Base-by-base conservation (phyloP, 2,329 filamentous ascomycete species). In the Trichoderma gracile region DNA sequence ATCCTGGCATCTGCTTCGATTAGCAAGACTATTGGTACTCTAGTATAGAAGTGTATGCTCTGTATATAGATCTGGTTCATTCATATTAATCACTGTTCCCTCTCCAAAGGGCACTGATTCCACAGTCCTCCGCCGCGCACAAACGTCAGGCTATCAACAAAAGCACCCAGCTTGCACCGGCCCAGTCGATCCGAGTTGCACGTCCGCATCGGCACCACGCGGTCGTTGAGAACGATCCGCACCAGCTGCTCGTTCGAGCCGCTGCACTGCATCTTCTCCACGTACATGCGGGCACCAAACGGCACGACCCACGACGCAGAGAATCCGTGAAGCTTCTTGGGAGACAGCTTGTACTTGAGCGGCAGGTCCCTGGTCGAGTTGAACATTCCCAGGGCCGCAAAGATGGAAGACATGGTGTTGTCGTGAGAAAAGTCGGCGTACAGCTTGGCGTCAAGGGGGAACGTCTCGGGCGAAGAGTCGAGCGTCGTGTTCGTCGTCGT, bases 351-450 rank as follows among this genome's bases (percentile, higher is more conserved):
- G 7, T 79, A 79, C 3, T 78, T 79, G 25, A 81, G 82, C 2
- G 83, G 81, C 25, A 89, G 77, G 12, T 82, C 79, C 15, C 73
- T 71, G 0, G 86, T 91, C 49, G 76, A 78, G 69, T 93, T 90
- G 77, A 92, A 96, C 27, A 97, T 78, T 0, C 92, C 91, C 68
- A 97, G 73, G 0, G 92, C 92, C 5, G 86, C 87, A 73, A 90
- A 90, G 7, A 96, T 86, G 8, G 84, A 84, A 33, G 85, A 86
- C 87, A 97, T 92, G 73, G 90, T 88, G 75, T 96, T 97, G 77
- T 97, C 93, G 76, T 97, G 93, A 67, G 88, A 91, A 73, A 97
- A 97, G 76, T 97, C 93, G 0, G 92, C 93, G 72, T 96, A 97
- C 1, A 97, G 78, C 12, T 78, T 78, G 49, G 79, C 77, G 67